These are phyloP conservation scores for Auxenochlorella pyrenoidosa DNA, from an alignment of 139 green algal species.

Conservation along the genomic window DNA sequence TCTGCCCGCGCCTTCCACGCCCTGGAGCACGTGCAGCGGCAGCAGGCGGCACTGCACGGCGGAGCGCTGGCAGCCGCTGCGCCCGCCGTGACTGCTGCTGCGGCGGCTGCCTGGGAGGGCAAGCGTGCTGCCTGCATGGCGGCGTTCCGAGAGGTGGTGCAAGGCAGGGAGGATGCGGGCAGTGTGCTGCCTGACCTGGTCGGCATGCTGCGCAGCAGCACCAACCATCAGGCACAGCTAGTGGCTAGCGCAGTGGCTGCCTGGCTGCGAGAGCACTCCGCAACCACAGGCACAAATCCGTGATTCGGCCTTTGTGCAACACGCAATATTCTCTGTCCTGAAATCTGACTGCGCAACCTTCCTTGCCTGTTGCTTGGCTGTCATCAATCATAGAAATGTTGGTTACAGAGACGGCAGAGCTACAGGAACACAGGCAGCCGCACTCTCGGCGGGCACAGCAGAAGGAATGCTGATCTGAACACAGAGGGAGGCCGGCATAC, in stretches of 20 bases:
- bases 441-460: too few species aligned
- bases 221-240: neutral
- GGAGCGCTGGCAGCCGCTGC: neutral
- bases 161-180: neutral
- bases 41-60: neutral
- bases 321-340: too few species aligned
- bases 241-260: neutral
- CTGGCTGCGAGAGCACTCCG: too few species aligned
- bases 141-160: neutral
- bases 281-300: too few species aligned
- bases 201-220: conserved; percentile 17
- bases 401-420: too few species aligned
- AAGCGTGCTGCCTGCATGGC: neutral
- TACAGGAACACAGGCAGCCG: too few species aligned
- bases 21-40: conserved; percentile 60
- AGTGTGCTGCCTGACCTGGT: neutral
- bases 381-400: too few species aligned
- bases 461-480: too few species aligned
- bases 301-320: too few species aligned
- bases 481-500: too few species aligned
- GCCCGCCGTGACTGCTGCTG: neutral
- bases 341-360: too few species aligned
- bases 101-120: conserved; percentile 1
- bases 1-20: conserved; percentile 82
- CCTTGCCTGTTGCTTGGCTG: too few species aligned